Evolutionary conservation across 768 basidiomycete genomes (phyloP).

Genomic region (Candolleomyces efflorescens): DNA sequence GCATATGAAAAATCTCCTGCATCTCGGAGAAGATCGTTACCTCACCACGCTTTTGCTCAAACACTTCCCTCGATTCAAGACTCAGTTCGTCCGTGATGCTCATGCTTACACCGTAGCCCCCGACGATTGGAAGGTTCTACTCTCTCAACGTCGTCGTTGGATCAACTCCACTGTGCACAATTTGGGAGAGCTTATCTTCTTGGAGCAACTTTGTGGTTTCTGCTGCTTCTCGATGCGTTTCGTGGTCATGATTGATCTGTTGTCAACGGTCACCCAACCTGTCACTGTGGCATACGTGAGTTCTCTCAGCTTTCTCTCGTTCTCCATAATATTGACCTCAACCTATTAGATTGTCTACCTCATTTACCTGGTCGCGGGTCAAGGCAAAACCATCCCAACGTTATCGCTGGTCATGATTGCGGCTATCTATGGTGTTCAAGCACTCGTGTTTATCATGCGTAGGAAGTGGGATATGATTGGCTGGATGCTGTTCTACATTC

Average conservation of each 20-base stretch:
- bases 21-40: conserved; percentile 99
- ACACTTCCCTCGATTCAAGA: conserved; percentile 93
- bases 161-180: conserved; percentile 99
- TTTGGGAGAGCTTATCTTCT: conserved; percentile 85
- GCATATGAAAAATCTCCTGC: conserved; percentile 97
- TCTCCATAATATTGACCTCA: neutral
- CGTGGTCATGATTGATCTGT: conserved; percentile 92
- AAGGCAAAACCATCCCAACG: conserved; percentile 65
- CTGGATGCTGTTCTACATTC: conserved; percentile 95
- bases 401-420: conserved; percentile 90
- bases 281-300: conserved; percentile 88
- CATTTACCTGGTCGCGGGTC: conserved; percentile 69
- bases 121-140: conserved; percentile 88
- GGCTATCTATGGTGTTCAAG: conserved; percentile 93
- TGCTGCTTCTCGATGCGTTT: conserved; percentile 99
- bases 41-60: conserved; percentile 93
- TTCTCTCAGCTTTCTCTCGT: conserved; percentile 16
- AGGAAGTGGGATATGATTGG: conserved; percentile 99
- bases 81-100: conserved; percentile 92
- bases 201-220: conserved; percentile 92
- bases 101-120: conserved; percentile 94
- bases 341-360: conserved; percentile 74
- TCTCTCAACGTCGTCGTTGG: conserved; percentile 98
- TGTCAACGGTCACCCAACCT: conserved; percentile 82
- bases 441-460: conserved; percentile 84